These are phyloP conservation scores for Alternaria sp. DNA, from an alignment of 2,329 filamentous ascomycete species.

Conservation along the genomic window DNA sequence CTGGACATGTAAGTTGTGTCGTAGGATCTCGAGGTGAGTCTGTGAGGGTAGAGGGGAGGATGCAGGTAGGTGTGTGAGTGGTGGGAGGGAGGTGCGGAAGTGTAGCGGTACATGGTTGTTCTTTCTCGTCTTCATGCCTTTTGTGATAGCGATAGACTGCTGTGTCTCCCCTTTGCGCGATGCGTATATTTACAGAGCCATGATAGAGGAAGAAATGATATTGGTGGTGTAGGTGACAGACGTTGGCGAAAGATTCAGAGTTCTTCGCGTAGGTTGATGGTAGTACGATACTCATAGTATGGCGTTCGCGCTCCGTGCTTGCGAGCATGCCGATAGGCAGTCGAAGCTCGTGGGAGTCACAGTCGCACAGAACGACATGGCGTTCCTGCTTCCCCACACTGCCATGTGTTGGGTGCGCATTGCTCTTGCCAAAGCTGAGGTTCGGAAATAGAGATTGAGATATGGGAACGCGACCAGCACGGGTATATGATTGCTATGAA, in stretches of 20 bases:
- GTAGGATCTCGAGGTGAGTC: background rate
- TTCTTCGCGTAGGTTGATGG: background rate
- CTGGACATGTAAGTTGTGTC: slow-evolving; percentile 3
- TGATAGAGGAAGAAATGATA: background rate
- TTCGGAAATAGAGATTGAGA: background rate
- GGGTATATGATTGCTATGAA: background rate
- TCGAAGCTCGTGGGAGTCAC: slow-evolving; percentile 13
- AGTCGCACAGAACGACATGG: slow-evolving; percentile 6
- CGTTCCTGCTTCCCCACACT: background rate
- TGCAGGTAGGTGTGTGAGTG: background rate
- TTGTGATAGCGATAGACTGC: background rate
- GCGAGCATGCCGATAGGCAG: slow-evolving; percentile 5
- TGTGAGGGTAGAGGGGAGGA: background rate
- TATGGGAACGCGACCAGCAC: background rate
- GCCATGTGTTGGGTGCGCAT: background rate
- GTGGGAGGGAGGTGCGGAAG: background rate
- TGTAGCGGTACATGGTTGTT: slow-evolving; percentile 6
- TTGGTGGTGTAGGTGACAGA: background rate
- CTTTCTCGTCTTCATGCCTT: slow-evolving; percentile 1
- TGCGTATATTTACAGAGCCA: background rate
- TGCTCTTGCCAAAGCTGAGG: background rate
- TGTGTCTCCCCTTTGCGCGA: background rate
- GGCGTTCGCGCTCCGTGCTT: background rate
- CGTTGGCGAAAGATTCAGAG: background rate
- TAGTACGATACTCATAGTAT: slow-evolving; percentile 5